A percentile compares a stretch with the other conserved stretches of the same genome.
phyloP scores from a whole-genome alignment of 768 basidiomycete genomes.

The Suillus ampliporus region DNA sequence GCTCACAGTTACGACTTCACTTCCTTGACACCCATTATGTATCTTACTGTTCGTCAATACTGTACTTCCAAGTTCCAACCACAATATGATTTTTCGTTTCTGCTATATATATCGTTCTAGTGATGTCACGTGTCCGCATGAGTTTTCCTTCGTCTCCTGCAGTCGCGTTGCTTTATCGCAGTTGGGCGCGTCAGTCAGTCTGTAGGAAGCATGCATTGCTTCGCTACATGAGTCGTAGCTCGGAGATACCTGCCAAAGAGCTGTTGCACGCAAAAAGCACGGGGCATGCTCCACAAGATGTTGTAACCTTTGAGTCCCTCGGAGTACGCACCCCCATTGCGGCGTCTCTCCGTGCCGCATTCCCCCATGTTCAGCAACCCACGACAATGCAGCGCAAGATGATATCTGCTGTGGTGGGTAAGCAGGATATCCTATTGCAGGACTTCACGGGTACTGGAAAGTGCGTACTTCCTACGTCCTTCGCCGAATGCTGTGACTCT shows the following conservation, averaged over 20 bases:
- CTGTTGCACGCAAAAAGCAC: background rate
- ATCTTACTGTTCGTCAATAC: constrained; percentile 14
- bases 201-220: constrained; percentile 24
- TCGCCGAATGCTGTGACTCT: background rate
- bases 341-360: constrained; percentile 57
- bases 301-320: constrained; percentile 51
- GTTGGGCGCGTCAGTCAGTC: constrained; percentile 23
- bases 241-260: constrained; percentile 24
- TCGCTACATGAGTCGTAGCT: constrained; percentile 34
- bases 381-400: constrained; percentile 65
- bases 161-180: constrained; percentile 5
- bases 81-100: constrained; percentile 3
- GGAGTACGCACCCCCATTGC: constrained; percentile 58
- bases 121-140: constrained; percentile 33
- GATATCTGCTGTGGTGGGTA: constrained; percentile 62
- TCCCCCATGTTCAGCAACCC: constrained; percentile 62
- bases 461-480: constrained; percentile 46
- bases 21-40: constrained; percentile 16
- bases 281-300: constrained; percentile 9
- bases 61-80: constrained; percentile 8
- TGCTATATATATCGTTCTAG: background rate
- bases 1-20: constrained; percentile 13
- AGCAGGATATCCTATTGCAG: constrained; percentile 67
- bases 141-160: constrained; percentile 21
- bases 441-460: constrained; percentile 83